Evolutionary conservation across 306 rosid species (phyloP).

Genomic region (Senna siamea): DNA sequence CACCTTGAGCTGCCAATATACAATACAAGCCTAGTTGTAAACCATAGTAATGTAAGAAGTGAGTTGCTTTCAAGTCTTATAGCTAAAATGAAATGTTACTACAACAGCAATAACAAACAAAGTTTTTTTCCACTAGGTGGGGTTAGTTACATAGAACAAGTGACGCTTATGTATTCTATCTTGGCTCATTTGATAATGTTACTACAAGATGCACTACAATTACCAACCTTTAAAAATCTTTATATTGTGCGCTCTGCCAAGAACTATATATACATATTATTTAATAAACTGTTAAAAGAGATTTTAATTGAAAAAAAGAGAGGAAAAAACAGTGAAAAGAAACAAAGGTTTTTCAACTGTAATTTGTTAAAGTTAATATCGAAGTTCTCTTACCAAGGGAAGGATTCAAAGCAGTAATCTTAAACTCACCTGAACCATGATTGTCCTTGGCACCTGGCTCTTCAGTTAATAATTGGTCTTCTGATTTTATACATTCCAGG

Average conservation of each 20-base stretch:
- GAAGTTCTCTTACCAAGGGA: conserved; percentile 57
- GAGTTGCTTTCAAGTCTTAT: conserved; percentile 18
- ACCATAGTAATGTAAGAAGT: conserved; percentile 15
- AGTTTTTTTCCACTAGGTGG: too few species aligned
- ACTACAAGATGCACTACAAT: conserved; percentile 12
- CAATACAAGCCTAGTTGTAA: conserved; percentile 19
- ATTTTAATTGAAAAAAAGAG: too few species aligned
- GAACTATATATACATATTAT: conserved; percentile 23
- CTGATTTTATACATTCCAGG: conserved; percentile 39
- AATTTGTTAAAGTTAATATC: conserved; percentile 7
- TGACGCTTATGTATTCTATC: too few species aligned
- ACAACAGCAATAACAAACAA: too few species aligned
- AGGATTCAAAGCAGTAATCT: conserved; percentile 42
- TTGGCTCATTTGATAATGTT: too few species aligned
- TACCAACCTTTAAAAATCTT: conserved; percentile 20
- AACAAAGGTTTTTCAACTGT: conserved; percentile 5
- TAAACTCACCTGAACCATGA: conserved; percentile 47
- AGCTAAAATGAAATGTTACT: conserved; percentile 21
- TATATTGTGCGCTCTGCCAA: conserved; percentile 17
- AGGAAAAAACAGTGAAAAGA: background rate
- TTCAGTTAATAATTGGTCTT: conserved; percentile 42
- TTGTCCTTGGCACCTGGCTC: conserved; percentile 38
- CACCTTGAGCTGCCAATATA: conserved; percentile 29
- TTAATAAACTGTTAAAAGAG: too few species aligned
- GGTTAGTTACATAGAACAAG: too few species aligned